These are phyloP conservation scores for Trichoderma sp. DNA, from an alignment of 2,329 filamentous ascomycete genomes.

Conservation along the genomic window DNA sequence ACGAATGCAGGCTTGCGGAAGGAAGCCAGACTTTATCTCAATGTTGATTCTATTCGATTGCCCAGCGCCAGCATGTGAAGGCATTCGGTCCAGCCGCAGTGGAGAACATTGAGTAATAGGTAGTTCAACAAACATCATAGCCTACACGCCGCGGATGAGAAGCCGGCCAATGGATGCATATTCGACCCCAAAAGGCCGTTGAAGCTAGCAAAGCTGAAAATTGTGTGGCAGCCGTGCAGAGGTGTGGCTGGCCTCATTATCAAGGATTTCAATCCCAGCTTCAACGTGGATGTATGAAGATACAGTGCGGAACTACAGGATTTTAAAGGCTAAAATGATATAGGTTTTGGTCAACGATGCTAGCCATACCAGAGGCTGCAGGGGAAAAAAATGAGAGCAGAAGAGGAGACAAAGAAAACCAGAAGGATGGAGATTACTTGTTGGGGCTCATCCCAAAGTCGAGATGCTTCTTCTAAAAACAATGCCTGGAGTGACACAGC, in stretches of 20 bases:
- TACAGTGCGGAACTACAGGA: neutral
- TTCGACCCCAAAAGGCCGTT: constrained; percentile 10
- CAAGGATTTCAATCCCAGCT: constrained; percentile 15
- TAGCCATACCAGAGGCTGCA: neutral
- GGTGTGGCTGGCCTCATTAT: constrained; percentile 15
- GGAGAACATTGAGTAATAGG: neutral
- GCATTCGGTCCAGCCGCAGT: constrained; percentile 9
- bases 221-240: constrained; percentile 7
- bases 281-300: neutral
- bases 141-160: constrained; percentile 8
- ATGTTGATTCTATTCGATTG: neutral
- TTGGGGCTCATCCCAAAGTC: neutral
- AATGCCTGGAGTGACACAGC: too few species aligned
- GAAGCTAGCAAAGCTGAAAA: constrained; percentile 20
- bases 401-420: neutral
- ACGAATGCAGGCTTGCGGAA: neutral
- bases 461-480: neutral
- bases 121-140: neutral
- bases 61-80: neutral
- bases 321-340: neutral
- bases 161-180: neutral
- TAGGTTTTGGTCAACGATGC: neutral
- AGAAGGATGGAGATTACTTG: neutral
- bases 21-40: neutral
- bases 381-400: neutral